These are phyloP conservation scores for Cinchona pubescens DNA, from an alignment of 257 asterid species.

Conservation along the genomic window DNA sequence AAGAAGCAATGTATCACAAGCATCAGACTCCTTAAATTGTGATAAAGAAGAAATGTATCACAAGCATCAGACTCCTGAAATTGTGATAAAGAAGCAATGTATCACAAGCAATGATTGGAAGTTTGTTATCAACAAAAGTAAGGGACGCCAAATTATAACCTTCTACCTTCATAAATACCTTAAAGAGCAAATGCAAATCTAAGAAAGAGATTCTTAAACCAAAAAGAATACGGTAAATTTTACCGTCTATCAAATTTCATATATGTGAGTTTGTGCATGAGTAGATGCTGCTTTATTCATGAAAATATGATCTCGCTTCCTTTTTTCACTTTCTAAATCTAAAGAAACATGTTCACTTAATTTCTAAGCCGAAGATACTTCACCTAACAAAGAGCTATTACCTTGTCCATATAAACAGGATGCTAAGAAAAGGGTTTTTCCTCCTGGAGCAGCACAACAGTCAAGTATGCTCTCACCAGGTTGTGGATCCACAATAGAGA, in stretches of 20 bases:
- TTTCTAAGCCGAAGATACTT: not conserved
- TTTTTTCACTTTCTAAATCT: not conserved
- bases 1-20: conserved; percentile 13
- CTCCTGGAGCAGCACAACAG: conserved; percentile 99
- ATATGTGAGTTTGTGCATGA: not conserved
- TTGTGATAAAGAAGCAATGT: not conserved
- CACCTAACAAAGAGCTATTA: conserved; percentile 17
- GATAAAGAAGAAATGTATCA: not conserved
- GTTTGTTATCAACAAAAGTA: not conserved
- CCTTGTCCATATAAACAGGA: conserved; percentile 75
- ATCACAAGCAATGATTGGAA: not conserved
- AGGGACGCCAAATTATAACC: not conserved
- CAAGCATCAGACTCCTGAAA: not conserved
- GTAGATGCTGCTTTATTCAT: not conserved
- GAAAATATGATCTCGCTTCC: not conserved
- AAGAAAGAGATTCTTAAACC: too few species aligned
- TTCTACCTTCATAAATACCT: not conserved
- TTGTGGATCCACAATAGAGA: conserved; percentile 71
- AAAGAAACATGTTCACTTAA: not conserved
- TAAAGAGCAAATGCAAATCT: not conserved
- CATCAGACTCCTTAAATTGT: not conserved
- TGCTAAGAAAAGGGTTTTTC: conserved; percentile 95
- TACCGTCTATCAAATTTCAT: not conserved
- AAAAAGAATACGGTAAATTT: too few species aligned
- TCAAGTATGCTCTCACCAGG: conserved; percentile 86